These are phyloP conservation scores for Malassezia yamatoensis DNA, from an alignment of 1,284 basidiomycete genomes.

Conservation along the genomic window DNA sequence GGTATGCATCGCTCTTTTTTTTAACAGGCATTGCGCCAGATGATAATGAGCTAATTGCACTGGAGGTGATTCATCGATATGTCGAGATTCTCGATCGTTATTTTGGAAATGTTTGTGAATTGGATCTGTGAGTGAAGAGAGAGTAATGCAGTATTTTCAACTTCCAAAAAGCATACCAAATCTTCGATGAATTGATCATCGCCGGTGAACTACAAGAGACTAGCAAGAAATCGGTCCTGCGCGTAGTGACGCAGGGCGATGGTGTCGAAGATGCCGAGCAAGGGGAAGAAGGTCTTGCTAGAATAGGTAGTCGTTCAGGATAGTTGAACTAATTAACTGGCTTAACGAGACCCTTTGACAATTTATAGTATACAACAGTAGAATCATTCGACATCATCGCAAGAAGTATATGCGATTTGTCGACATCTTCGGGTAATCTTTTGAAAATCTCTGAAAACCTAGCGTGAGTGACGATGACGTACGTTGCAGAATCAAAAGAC, in stretches of 20 bases:
- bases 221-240: slow-evolving; percentile 90
- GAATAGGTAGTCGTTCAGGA: slow-evolving; percentile 37
- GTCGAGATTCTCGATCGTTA: slow-evolving; percentile 98
- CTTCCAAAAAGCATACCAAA: slow-evolving; percentile 47
- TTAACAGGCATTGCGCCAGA: slow-evolving; percentile 76
- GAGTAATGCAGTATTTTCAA: slow-evolving; percentile 38
- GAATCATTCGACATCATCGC: slow-evolving; percentile 39
- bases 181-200: slow-evolving; percentile 89
- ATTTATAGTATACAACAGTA: slow-evolving; percentile 41
- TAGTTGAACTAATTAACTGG: slow-evolving; percentile 34
- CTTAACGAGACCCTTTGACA: slow-evolving; percentile 41
- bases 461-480: neutral
- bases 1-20: slow-evolving; percentile 97
- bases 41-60: slow-evolving; percentile 84
- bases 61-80: slow-evolving; percentile 96
- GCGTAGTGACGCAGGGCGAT: slow-evolving; percentile 58
- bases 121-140: slow-evolving; percentile 29
- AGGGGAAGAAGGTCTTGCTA: slow-evolving; percentile 43
- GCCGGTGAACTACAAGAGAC: slow-evolving; percentile 97
- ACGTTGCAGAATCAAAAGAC: slow-evolving; percentile 7
- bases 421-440: slow-evolving; percentile 16
- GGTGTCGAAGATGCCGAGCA: slow-evolving; percentile 48
- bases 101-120: slow-evolving; percentile 69
- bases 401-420: slow-evolving; percentile 25
- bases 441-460: slow-evolving; percentile 20